Evolutionary conservation across 2,329 filamentous ascomycete species (phyloP), one percentile per base, ranked within the genome.

Genomic region (Camptophora hylomeconis): DNA sequence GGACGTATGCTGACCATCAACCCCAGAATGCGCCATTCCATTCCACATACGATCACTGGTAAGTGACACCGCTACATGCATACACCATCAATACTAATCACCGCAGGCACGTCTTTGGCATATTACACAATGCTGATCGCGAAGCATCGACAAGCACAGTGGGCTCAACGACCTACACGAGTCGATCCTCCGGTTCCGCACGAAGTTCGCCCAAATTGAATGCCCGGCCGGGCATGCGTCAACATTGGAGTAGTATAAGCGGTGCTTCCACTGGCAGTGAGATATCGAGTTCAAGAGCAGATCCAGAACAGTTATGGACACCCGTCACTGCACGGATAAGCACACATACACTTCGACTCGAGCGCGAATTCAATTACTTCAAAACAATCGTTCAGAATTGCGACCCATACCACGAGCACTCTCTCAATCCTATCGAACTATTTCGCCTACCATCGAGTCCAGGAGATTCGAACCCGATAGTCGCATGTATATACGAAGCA

Each of bases 31-130:
- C 53, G 28, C 57, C 56, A 6, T 54, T 58, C 29, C 57, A 60
- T 39, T 58, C 69, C 28, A 82, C 75, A 45, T 94, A 93, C 56
- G 83, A 92, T 52, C 84, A 86, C 60, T 95, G 86, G 83, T 44
- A 27, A 31, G 38, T 33, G 5, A 5, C 14, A 10, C 8, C 21
- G 11, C n/a, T n/a, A n/a, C n/a, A n/a, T n/a, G 9, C 13, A 7
- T 14, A 26, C 22, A 22, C 16, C 20, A 60, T 65, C 44, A 59
- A 63, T 38, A 60, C 58, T 37, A 61, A 19, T 15, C 31, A 11
- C 17, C 25, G 17, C 22, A 44, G 40, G 43, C 75, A 80, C 52
- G 66, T 79, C 44, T 69, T 65, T 40, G 79, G 76, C 30, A 48
- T 58, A 25, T 50, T 74, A 57, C 44, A 74, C 68, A 45, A 70